A percentile compares a stretch with the other conserved stretches of the same genome.
phyloP scores from a whole-genome alignment of 1,139 yeast genomes.

The Pneumocystis murina region DNA sequence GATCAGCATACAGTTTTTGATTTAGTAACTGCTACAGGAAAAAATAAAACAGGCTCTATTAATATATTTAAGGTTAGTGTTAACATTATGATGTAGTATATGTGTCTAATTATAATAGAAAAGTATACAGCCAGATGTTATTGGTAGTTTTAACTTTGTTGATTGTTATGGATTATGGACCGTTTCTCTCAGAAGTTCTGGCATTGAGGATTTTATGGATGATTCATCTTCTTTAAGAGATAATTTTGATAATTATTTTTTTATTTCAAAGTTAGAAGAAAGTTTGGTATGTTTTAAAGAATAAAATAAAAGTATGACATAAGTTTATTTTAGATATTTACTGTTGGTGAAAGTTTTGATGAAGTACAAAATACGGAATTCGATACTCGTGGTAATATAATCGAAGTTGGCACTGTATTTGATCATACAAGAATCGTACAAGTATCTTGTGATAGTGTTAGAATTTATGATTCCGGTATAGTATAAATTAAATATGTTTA shows the following conservation, averaged over 20 bases:
- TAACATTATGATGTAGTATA: neutral
- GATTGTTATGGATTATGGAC: constrained; percentile 24
- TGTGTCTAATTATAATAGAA: neutral
- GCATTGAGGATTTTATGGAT: neutral
- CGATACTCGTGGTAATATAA: constrained; percentile 47
- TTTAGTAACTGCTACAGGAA: neutral
- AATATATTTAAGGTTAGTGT: neutral
- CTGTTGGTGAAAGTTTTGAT: constrained; percentile 51
- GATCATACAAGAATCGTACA: constrained; percentile 54
- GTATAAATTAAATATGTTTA: constrained; percentile 25
- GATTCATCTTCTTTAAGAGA: neutral
- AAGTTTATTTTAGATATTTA: constrained; percentile 27
- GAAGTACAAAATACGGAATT: constrained; percentile 51
- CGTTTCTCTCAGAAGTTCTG: constrained; percentile 8
- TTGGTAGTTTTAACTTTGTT: constrained; percentile 58
- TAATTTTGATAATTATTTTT: constrained; percentile 39
- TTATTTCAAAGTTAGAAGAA: constrained; percentile 43
- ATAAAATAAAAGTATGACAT: neutral
- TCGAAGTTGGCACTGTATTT: constrained; percentile 49
- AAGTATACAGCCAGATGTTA: constrained; percentile 39
- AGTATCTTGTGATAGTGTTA: constrained; percentile 52
- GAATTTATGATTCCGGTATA: constrained; percentile 51
- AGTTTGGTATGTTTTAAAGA: constrained; percentile 37
- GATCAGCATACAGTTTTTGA: neutral
- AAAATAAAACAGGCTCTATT: neutral